Evolutionary conservation across 331 rosid species (phyloP).

Genomic region (Dryas integrifolia): DNA sequence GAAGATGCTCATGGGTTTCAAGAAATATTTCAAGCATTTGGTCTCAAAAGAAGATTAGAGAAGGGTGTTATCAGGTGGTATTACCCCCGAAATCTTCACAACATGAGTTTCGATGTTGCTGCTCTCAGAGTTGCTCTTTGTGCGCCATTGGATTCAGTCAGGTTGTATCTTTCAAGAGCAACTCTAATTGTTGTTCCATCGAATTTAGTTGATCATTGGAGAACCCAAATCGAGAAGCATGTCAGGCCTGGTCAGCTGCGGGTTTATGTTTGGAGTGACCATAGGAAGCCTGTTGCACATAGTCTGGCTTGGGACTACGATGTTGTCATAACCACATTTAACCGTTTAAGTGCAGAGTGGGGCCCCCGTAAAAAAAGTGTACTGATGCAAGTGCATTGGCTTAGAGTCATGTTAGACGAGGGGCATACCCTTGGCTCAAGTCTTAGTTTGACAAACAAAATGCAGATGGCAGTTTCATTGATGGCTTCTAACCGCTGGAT

Average conservation of each 20-base stretch:
- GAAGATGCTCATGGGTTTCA: constrained; percentile 48
- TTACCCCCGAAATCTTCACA: constrained; percentile 75
- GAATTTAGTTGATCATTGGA: constrained; percentile 89
- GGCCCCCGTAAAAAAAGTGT: constrained; percentile 66
- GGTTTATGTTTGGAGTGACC: constrained; percentile 71
- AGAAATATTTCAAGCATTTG: constrained; percentile 78
- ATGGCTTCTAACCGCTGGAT: constrained; percentile 92
- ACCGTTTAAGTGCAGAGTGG: constrained; percentile 94
- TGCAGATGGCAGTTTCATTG: constrained; percentile 95
- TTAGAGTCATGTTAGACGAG: constrained; percentile 88
- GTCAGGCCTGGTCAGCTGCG: constrained; percentile 70
- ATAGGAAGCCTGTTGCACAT: constrained; percentile 71
- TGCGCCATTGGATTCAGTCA: constrained; percentile 72
- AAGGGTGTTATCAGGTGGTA: constrained; percentile 67
- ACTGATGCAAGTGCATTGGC: constrained; percentile 89
- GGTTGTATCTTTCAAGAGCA: constrained; percentile 87
- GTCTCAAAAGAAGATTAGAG: constrained; percentile 62
- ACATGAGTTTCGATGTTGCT: constrained; percentile 76
- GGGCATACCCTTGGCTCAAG: constrained; percentile 99
- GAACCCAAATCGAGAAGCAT: constrained; percentile 89
- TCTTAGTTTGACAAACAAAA: constrained; percentile 79
- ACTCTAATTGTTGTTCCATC: constrained; percentile 92
- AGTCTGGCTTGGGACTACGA: constrained; percentile 95
- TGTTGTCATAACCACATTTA: constrained; percentile 89
- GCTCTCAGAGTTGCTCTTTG: constrained; percentile 77